Conservation (phyloP, 495 filamentous ascomycete species). For the Bacidia rubella region DNA sequence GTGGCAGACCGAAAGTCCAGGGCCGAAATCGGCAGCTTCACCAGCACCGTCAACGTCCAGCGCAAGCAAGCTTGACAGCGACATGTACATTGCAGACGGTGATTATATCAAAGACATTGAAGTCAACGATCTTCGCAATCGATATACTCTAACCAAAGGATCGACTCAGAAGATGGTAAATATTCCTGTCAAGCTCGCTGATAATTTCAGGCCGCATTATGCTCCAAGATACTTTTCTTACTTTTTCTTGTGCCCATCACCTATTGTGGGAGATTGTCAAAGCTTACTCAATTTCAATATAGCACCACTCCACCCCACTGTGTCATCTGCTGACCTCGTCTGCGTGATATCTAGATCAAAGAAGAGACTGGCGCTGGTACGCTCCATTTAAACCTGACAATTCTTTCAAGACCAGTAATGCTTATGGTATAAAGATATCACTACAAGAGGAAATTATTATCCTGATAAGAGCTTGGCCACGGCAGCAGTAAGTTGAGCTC, state of each 20-base stretch:
- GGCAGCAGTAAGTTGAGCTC: conserved; percentile 49
- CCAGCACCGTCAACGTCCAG: conserved; percentile 29
- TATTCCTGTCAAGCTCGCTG: conserved; percentile 65
- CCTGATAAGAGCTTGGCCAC: conserved; percentile 97
- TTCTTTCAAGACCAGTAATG: conserved; percentile 38
- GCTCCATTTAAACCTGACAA: conserved; percentile 44
- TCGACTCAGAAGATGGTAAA: conserved; percentile 99
- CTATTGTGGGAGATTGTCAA: conserved; percentile 44
- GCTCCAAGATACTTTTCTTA: conserved; percentile 13
- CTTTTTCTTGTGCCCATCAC: conserved; percentile 22
- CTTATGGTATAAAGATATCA: conserved; percentile 90
- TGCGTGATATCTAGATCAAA: conserved; percentile 97
- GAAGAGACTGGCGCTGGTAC: conserved; percentile 99
- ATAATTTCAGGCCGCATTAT: conserved; percentile 50
- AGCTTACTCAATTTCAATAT: conserved; percentile 74
- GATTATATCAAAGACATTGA: conserved; percentile 98
- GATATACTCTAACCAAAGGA: conserved; percentile 95
- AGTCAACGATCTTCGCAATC: conserved; percentile 93
- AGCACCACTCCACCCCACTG: conserved; percentile 62
- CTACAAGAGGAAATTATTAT: conserved; percentile 88
- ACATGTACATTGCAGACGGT: conserved; percentile 87
- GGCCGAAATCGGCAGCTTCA: conserved; percentile 32
- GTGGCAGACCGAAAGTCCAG: conserved; percentile 36
- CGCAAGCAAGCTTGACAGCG: conserved; percentile 55
- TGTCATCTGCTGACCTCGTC: conserved; percentile 94